Evolutionary conservation across 352 stramenopile species (phyloP), one percentile per base, ranked within the genome.

Genomic region (Pythium sukuiense): DNA sequence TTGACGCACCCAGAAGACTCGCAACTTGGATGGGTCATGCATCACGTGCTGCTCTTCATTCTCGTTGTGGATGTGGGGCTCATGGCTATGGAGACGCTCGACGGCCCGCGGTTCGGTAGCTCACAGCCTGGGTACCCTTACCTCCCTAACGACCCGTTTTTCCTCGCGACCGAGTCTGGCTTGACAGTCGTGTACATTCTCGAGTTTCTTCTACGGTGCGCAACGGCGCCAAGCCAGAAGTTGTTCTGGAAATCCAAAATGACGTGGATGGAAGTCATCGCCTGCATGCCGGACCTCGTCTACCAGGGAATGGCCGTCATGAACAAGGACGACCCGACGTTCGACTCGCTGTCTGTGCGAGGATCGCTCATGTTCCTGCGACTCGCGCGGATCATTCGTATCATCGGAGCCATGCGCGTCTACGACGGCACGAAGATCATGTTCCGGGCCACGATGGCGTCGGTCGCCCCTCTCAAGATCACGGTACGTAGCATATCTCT

Each of bases 351-450:
- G 20, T 32, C 54, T 20, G 39, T 37, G 6, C 20, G 66, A n/a
- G 55, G 29, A 30, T 54, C 26, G 0, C 50, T 73, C 13, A 49
- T 61, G 29, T 72, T 73, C 46, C 61, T 88, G 11, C 77, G 72
- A 2, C 70, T 88, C 6, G 53, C 73, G 18, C 75, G 79, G 1
- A 59, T 79, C 14, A 35, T 79, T 16, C 73, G 79, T 5, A 67
- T 88, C 13, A 76, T 79, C 9, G 14, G 67, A 5, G 57, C 79
- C 32, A 64, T 74, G 6, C 59, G 69, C 4, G 74, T 77, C 6
- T 80, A 81, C 54, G 62, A 80, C 20, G 79, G 76, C 1, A 81
- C 69, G 26, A 85, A 83, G 45, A 69, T 86, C 7, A 75, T 83
- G n/a, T 65, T 79, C 27, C 55, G 59, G 2, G 77, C 74, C 12